Conservation (phyloP, 148 eudicot genomes). For the Tetragonia tetragonoides region DNA sequence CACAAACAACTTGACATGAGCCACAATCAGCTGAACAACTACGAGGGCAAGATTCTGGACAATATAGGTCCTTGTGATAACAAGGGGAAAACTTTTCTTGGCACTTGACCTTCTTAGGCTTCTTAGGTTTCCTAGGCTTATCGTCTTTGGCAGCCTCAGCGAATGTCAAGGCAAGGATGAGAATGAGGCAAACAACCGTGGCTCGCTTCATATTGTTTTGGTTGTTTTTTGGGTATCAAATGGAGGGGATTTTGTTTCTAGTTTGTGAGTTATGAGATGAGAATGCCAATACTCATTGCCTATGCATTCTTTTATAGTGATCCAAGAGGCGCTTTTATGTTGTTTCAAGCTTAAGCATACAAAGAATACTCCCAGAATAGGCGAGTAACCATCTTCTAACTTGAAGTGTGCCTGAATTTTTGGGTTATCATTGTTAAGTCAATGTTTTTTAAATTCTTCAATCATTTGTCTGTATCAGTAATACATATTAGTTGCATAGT, state of each 20-base stretch:
- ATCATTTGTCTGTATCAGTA: too few species aligned
- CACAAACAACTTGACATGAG: background rate
- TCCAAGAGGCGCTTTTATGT: too few species aligned
- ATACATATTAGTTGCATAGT: too few species aligned
- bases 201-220: conserved; percentile 11
- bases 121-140: background rate
- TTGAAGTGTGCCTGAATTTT: background rate
- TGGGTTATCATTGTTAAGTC: background rate
- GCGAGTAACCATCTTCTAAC: too few species aligned
- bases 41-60: background rate
- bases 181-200: background rate
- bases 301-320: conserved; percentile 9
- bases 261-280: conserved; percentile 28
- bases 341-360: background rate
- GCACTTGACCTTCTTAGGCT: conserved; percentile 27
- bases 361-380: background rate
- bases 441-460: too few species aligned
- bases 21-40: background rate
- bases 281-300: conserved; percentile 9
- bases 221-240: background rate
- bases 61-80: conserved; percentile 1
- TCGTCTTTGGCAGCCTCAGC: conserved; percentile 12
- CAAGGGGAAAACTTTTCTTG: conserved; percentile 4
- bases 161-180: conserved; percentile 7
- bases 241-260: background rate